A percentile compares a stretch with the other conserved stretches of the same genome.
Conservation (phyloP, 2,329 filamentous ascomycete species). For the Talaromyces piceae region DNA sequence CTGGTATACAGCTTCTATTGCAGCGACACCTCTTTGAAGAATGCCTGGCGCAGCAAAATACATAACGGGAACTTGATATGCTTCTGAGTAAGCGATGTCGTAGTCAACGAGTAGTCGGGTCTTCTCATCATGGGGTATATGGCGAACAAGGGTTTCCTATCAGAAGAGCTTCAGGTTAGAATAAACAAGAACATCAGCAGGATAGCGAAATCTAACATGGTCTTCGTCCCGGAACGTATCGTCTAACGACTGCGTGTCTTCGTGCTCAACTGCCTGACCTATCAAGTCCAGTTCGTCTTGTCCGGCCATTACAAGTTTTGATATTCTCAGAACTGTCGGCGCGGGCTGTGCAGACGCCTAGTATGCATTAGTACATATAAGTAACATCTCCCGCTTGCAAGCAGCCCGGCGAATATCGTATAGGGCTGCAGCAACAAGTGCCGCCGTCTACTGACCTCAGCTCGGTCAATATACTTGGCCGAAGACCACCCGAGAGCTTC, state of each 20-base stretch:
- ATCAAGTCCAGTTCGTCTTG: not conserved
- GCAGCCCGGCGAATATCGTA: not conserved
- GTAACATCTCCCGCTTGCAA: not conserved
- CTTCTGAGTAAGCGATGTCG: constrained; percentile 67
- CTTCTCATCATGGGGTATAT: constrained; percentile 17
- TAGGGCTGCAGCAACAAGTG: not conserved
- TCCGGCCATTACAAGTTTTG: constrained; percentile 16
- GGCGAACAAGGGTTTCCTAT: constrained; percentile 37
- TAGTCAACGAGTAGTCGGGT: constrained; percentile 53
- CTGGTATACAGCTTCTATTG: constrained; percentile 63
- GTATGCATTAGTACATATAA: not conserved
- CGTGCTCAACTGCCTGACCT: not conserved
- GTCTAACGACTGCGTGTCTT: constrained; percentile 13
- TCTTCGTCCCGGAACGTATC: constrained; percentile 23
- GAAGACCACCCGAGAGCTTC: constrained; percentile 46
- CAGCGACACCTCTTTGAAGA: constrained; percentile 48
- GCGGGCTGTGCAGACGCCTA: constrained; percentile 17
- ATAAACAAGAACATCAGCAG: not conserved
- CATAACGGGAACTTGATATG: constrained; percentile 66
- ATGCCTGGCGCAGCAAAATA: constrained; percentile 64
- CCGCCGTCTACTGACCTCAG: constrained; percentile 16
- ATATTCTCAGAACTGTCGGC: constrained; percentile 23
- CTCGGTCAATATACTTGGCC: constrained; percentile 23
- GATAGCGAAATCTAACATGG: constrained; percentile 15
- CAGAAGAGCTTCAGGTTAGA: constrained; percentile 9